Base-by-base conservation (phyloP, 768 basidiomycete species). In the Auriscalpium orientale region DNA sequence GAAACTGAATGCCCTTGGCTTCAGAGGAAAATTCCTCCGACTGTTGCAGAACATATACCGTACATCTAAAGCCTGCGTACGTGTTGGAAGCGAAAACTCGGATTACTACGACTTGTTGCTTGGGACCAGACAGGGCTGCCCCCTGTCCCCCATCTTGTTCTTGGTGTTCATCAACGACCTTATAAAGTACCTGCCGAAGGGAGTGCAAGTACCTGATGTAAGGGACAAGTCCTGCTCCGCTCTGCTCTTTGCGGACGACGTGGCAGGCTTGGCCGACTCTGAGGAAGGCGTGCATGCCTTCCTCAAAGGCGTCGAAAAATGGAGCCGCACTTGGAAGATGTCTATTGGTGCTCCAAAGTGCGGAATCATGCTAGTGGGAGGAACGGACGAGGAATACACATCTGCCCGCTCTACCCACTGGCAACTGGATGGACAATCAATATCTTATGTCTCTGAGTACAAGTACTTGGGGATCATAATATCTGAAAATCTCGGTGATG, bases 381-480 rank as follows among this genome's bases (percentile, higher is more conserved):
- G 46, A 37, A 28, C 20, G n/a, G 51, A 52, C 16, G 7, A n/a
- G 16, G 38, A 22, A 2, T 16, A 22, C 7, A 3, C 8, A 2
- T 16, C 18, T 28, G n/a, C 43, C 18, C 3, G 3, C 13, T 12
- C 35, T 5, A 11, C 15, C 12, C 38, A 40, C 13, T 53, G 38
- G 12, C 16, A 46, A 35, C 40, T 12, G 12, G 16, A 3, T 46
- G 46, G 28, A n/a, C 52, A 4, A 51, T 11, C 10, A 0, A 20
- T 61, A 13, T 60, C 54, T 0, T 56, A 60, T 37, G 64, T 65
- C 9, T 40, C 63, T 58, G 58, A 64, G 55, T 72, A 68, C 53
- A 72, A 70, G 65, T 72, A 72, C 66, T 66, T 73, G 61, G 71
- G 72, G 60, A 69, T 71, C 65, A 66, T 64, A 59, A 4, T 52